These are phyloP conservation scores for Sicyos baderoa DNA, from an alignment of 306 rosid species.

Conservation along the genomic window DNA sequence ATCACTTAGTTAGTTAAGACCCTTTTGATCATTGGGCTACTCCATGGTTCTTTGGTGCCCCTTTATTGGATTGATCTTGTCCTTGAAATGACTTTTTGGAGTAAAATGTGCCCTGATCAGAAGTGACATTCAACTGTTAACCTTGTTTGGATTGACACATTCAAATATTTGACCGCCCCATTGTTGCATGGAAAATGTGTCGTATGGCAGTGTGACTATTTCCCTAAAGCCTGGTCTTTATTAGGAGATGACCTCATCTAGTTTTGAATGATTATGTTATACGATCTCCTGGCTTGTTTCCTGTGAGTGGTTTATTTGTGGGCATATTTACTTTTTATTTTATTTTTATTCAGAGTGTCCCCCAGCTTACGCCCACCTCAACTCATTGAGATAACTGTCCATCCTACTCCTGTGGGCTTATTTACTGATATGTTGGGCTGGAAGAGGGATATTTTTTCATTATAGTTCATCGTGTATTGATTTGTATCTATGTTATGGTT, in stretches of 20 bases:
- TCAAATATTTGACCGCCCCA: background rate
- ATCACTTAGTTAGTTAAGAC: too few relatives aligned
- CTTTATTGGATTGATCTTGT: background rate
- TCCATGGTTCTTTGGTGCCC: background rate
- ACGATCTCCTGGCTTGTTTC: slow-evolving; percentile 4
- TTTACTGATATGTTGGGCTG: too few relatives aligned
- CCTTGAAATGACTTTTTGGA: background rate
- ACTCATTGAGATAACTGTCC: too few relatives aligned
- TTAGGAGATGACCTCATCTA: slow-evolving; percentile 2
- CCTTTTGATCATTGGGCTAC: too few relatives aligned
- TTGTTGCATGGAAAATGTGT: background rate
- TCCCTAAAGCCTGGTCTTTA: slow-evolving; percentile 4
- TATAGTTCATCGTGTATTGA: background rate
- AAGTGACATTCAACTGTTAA: background rate
- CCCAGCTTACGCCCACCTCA: too few relatives aligned
- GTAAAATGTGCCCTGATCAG: background rate
- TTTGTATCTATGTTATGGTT: slow-evolving; percentile 13
- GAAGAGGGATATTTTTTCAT: too few relatives aligned
- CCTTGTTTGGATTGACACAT: background rate
- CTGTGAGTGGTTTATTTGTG: background rate
- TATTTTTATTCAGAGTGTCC: too few relatives aligned
- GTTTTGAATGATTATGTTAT: background rate
- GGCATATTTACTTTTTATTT: background rate
- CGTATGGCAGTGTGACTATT: background rate
- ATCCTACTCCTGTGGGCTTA: background rate